Evolutionary conservation across 257 asterid genomes (phyloP).

Genomic region (Fraxinus pennsylvanica): DNA sequence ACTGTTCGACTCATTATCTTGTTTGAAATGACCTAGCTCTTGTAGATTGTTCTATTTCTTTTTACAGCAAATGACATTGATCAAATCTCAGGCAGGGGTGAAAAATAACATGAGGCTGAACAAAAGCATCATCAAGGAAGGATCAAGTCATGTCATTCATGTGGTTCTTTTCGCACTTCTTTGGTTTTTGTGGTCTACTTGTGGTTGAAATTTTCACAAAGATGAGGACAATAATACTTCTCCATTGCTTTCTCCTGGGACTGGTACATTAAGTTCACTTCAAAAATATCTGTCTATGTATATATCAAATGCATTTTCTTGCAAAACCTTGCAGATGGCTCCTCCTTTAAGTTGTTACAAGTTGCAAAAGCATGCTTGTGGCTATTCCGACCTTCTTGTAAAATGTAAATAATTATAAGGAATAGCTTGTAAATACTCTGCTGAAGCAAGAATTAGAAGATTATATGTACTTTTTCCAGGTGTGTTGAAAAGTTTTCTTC

Average conservation of each 20-base stretch:
- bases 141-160: slow-evolving; percentile 64
- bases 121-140: slow-evolving; percentile 66
- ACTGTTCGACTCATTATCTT: not conserved
- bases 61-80: slow-evolving; percentile 69
- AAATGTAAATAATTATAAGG: not conserved
- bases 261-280: not conserved
- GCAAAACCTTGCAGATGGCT: not conserved
- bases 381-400: not conserved
- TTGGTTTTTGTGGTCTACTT: slow-evolving; percentile 58
- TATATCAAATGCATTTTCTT: slow-evolving; percentile 6
- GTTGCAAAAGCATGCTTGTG: not conserved
- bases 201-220: slow-evolving; percentile 55
- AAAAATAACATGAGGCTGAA: slow-evolving; percentile 76
- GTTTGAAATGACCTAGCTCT: slow-evolving; percentile 9
- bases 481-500: not conserved
- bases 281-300: not conserved
- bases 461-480: not conserved
- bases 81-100: slow-evolving; percentile 77
- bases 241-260: not conserved
- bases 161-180: slow-evolving; percentile 66
- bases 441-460: too few relatives aligned
- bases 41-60: not conserved
- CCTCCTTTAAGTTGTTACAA: not conserved
- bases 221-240: slow-evolving; percentile 30
- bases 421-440: not conserved